Evolutionary conservation across 345 rosid species (phyloP).

Genomic region (Salix purpurea): DNA sequence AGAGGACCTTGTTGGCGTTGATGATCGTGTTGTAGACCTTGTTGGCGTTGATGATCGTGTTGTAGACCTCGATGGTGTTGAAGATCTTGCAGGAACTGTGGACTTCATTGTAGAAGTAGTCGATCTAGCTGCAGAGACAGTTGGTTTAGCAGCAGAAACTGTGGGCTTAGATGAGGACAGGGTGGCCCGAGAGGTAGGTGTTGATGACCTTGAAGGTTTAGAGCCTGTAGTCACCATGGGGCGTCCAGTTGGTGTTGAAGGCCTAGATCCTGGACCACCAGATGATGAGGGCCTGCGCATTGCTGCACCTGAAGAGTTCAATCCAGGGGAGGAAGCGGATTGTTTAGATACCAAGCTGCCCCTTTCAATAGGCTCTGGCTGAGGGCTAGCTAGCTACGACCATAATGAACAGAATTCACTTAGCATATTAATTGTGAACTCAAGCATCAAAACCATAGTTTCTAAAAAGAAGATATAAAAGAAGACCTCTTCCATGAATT

Average conservation of each 20-base stretch:
- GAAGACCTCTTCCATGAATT: neutral
- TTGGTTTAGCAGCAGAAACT: constrained; percentile 30
- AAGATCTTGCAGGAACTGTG: constrained; percentile 64
- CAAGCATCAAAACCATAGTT: constrained; percentile 2
- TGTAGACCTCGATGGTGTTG: constrained; percentile 83
- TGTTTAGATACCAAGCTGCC: constrained; percentile 64
- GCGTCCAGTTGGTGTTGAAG: constrained; percentile 80
- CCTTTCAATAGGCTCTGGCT: constrained; percentile 53
- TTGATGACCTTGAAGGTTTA: constrained; percentile 70
- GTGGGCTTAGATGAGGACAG: constrained; percentile 52
- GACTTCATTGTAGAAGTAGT: constrained; percentile 43
- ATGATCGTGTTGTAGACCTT: constrained; percentile 64
- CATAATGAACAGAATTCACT: constrained; percentile 20
- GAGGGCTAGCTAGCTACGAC: constrained; percentile 64
- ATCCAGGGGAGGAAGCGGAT: constrained; percentile 63
- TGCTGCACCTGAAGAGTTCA: constrained; percentile 54
- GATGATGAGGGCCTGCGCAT: constrained; percentile 91
- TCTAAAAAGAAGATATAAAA: neutral
- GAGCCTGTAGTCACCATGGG: constrained; percentile 49
- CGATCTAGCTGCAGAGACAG: constrained; percentile 34
- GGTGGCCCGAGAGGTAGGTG: constrained; percentile 79
- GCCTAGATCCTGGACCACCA: constrained; percentile 93
- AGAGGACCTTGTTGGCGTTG: constrained; percentile 82
- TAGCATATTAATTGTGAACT: constrained; percentile 12
- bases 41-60: constrained; percentile 74